phyloP scores from a whole-genome alignment of 345 rosid genomes.

The Hypericum androsaemum region DNA sequence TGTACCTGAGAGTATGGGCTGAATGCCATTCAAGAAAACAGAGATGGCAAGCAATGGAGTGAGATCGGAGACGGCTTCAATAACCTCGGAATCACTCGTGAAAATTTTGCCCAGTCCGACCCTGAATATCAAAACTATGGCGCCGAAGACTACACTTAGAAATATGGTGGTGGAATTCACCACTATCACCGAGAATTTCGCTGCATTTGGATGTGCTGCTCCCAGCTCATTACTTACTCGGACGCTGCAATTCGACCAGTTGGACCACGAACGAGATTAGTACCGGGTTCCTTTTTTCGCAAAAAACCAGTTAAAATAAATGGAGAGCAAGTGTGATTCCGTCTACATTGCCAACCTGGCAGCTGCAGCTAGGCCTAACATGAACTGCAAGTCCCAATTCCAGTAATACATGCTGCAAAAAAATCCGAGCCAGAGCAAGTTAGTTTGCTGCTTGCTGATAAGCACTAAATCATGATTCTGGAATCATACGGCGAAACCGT shows the following conservation, averaged over 20 bases:
- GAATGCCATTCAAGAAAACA: conserved; percentile 40
- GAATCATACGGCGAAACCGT: not conserved
- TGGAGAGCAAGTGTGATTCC: no score
- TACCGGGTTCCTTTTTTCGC: no score
- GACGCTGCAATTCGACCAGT: conserved; percentile 34
- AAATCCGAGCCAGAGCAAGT: no score
- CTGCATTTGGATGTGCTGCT: conserved; percentile 62
- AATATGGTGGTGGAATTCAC: conserved; percentile 36
- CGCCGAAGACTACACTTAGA: conserved; percentile 34
- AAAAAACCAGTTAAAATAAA: no score
- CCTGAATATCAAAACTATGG: conserved; percentile 31
- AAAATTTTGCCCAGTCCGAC: conserved; percentile 47
- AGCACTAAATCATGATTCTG: not conserved
- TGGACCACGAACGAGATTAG: not conserved
- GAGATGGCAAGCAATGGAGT: conserved; percentile 46
- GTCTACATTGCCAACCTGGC: conserved; percentile 40
- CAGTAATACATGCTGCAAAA: conserved; percentile 64
- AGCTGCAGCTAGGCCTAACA: conserved; percentile 81
- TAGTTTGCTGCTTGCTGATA: not conserved
- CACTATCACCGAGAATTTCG: conserved; percentile 34
- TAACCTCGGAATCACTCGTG: conserved; percentile 44
- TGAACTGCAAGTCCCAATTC: conserved; percentile 83
- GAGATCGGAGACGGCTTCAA: conserved; percentile 43
- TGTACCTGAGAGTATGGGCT: conserved; percentile 61
- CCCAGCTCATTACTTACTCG: conserved; percentile 69